Conservation (phyloP, 208 protist species). For the Acanthamoeba culbertsoni region DNA sequence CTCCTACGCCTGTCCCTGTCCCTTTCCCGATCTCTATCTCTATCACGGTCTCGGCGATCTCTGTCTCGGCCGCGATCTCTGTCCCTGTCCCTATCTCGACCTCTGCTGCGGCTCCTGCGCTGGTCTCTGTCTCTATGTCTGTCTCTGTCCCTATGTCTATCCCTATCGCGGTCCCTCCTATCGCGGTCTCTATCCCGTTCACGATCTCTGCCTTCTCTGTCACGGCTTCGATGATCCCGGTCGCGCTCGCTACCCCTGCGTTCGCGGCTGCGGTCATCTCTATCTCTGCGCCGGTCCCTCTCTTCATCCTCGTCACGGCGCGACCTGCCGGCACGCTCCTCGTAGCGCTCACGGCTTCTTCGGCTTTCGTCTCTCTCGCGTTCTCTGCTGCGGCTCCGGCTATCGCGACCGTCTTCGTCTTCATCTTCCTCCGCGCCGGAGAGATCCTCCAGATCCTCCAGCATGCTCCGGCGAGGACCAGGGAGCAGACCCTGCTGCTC, state of each 20-base stretch:
- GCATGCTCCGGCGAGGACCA: constrained; percentile 59
- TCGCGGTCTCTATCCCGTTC: constrained; percentile 14
- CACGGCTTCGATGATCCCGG: neutral
- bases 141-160: neutral
- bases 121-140: neutral
- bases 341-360: neutral
- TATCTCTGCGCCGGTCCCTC: constrained; percentile 53
- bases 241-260: neutral
- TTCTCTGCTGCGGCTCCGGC: too few species aligned
- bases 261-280: neutral
- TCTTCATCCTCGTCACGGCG: neutral
- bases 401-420: neutral
- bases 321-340: neutral
- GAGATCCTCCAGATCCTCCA: constrained; percentile 64
- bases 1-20: constrained; percentile 60
- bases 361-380: neutral
- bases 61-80: constrained; percentile 38
- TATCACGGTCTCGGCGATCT: constrained; percentile 65
- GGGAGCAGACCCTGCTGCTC: constrained; percentile 59
- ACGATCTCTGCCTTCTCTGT: constrained; percentile 60
- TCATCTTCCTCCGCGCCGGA: neutral
- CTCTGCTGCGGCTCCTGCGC: neutral
- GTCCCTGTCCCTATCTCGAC: constrained; percentile 43
- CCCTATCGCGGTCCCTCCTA: neutral
- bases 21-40: constrained; percentile 20